Conservation (phyloP, 108 stramenopile species). For the Pelagomonas calceolata region DNA sequence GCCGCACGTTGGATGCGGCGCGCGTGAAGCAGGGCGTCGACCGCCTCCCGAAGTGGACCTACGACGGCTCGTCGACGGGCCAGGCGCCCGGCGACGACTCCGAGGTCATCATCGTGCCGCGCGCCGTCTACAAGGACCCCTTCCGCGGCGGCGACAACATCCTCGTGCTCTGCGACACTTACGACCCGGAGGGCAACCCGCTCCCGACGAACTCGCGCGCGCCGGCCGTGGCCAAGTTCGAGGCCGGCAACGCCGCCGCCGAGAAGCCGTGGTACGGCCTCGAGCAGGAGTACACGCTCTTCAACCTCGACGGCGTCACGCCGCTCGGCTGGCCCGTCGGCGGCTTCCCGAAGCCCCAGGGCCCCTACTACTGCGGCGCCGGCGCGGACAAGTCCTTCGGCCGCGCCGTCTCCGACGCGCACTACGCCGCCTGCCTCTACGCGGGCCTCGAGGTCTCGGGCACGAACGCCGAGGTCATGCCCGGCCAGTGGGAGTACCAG, state of each 20-base stretch:
- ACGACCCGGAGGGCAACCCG: constrained; percentile 75
- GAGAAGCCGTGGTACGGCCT: constrained; percentile 82
- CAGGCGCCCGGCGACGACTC: constrained; percentile 95
- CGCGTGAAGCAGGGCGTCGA: constrained; percentile 20
- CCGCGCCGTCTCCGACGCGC: constrained; percentile 79
- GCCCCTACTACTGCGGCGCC: constrained; percentile 94
- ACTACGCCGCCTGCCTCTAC: constrained; percentile 88
- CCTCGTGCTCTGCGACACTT: constrained; percentile 90
- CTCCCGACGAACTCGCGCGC: constrained; percentile 64
- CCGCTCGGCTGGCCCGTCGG: constrained; percentile 91
- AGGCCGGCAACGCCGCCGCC: constrained; percentile 45
- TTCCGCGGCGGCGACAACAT: constrained; percentile 83
- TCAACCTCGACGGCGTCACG: constrained; percentile 75
- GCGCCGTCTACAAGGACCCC: constrained; percentile 78
- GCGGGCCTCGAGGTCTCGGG: constrained; percentile 86
- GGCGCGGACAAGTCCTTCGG: constrained; percentile 88
- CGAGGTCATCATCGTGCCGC: constrained; percentile 72
- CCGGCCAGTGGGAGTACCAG: constrained; percentile 96
- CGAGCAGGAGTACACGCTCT: constrained; percentile 97
- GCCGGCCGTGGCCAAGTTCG: constrained; percentile 58
- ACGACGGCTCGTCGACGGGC: constrained; percentile 83
- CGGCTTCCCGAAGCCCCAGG: constrained; percentile 63
- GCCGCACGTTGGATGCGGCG: too few relatives aligned
- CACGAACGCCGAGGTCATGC: constrained; percentile 97
- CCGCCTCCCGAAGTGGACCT: constrained; percentile 83